These are phyloP conservation scores for Lodderomyces parapsilosis DNA, from an alignment of 1,139 yeast species.

Conservation along the genomic window DNA sequence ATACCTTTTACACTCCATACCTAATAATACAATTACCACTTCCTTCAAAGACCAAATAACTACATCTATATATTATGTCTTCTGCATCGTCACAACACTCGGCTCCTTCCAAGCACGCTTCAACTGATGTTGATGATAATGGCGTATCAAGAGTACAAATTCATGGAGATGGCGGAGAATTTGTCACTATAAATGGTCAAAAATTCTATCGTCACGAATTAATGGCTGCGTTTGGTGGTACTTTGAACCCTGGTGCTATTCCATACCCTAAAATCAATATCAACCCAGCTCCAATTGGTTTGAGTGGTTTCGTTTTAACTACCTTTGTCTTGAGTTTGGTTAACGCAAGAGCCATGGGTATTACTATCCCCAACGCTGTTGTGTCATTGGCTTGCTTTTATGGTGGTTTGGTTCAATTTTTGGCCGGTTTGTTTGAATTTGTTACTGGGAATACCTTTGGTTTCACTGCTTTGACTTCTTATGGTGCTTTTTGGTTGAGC, in stretches of 20 bases:
- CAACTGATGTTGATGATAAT: constrained; percentile 14
- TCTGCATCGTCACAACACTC: background rate
- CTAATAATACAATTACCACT: background rate
- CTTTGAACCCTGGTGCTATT: constrained; percentile 43
- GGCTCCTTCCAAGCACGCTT: background rate
- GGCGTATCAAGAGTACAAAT: constrained; percentile 15
- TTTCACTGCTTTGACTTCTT: constrained; percentile 40
- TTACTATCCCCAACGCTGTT: constrained; percentile 33
- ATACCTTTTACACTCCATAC: too few relatives aligned
- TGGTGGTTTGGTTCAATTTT: constrained; percentile 47
- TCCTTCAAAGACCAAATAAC: too few relatives aligned
- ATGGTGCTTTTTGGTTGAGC: constrained; percentile 52
- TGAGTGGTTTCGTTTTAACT: constrained; percentile 50
- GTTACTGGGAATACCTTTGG: constrained; percentile 40
- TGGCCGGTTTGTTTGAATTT: constrained; percentile 56
- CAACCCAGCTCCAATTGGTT: constrained; percentile 29
- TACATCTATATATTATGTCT: background rate
- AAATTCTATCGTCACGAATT: constrained; percentile 31
- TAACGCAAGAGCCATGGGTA: constrained; percentile 43
- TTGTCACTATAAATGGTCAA: constrained; percentile 24
- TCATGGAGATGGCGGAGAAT: constrained; percentile 24
- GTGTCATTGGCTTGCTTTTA: constrained; percentile 47
- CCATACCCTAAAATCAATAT: constrained; percentile 24
- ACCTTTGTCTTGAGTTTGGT: constrained; percentile 47
- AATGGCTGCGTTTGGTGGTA: constrained; percentile 40